A percentile compares a stretch with the other conserved stretches of the same genome.
phyloP scores from a whole-genome alignment of 371 early-diverging fungal genomes.

The Mortierella sp. region DNA sequence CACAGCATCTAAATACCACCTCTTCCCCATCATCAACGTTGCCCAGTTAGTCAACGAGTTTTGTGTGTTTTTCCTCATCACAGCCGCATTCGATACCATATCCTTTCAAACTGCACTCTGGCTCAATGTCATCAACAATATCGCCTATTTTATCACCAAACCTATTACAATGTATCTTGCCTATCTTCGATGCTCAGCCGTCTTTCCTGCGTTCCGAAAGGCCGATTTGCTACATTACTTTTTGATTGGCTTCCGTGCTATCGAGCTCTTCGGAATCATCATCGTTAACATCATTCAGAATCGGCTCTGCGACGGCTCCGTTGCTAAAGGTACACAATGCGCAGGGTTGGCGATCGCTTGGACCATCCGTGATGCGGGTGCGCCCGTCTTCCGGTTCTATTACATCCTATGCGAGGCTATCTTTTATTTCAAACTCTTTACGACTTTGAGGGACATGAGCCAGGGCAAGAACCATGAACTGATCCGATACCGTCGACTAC shows the following conservation, averaged over 20 bases:
- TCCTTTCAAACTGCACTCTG: constrained; percentile 39
- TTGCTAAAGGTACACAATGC: constrained; percentile 34
- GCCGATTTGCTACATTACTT: constrained; percentile 28
- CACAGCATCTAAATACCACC: constrained; percentile 44
- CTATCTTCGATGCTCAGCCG: constrained; percentile 52
- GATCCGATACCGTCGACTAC: constrained; percentile 46
- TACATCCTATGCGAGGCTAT: constrained; percentile 49
- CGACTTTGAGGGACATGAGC: constrained; percentile 37
- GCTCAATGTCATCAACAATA: constrained; percentile 49
- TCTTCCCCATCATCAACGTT: constrained; percentile 54
- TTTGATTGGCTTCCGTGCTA: constrained; percentile 38
- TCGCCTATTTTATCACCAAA: constrained; percentile 49
- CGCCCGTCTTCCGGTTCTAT: constrained; percentile 48
- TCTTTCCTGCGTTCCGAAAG: constrained; percentile 37
- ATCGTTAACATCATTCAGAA: constrained; percentile 43
- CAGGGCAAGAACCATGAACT: constrained; percentile 32
- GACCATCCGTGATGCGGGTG: constrained; percentile 46
- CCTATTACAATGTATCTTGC: constrained; percentile 53
- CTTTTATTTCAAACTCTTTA: constrained; percentile 45
- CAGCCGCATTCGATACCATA: constrained; percentile 31
- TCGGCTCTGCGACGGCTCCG: constrained; percentile 41
- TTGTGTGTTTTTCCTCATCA: constrained; percentile 44
- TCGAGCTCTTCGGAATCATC: constrained; percentile 40
- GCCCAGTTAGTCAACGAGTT: constrained; percentile 44
- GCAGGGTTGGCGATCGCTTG: constrained; percentile 29